A percentile compares a stretch with the other conserved stretches of the same genome.
Evolutionary conservation across 164 flowering plant genomes (phyloP).

Genomic region (Chimonanthus praecox): DNA sequence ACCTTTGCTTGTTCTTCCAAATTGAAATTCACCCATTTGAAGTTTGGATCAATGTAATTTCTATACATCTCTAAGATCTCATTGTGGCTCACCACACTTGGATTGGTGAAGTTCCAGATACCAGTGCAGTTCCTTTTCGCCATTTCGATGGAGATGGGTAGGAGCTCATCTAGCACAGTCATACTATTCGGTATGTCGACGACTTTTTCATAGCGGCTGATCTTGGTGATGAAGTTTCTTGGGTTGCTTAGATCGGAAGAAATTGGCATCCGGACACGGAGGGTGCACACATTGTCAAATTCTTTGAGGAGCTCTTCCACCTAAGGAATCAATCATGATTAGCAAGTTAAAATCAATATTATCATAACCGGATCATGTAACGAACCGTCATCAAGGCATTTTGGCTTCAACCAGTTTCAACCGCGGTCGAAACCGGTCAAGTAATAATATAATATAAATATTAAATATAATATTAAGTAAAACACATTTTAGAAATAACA

Average conservation of each 20-base stretch:
- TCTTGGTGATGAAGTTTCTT: constrained; percentile 26
- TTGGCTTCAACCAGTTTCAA: neutral
- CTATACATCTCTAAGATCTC: constrained; percentile 22
- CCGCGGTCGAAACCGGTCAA: too few species aligned
- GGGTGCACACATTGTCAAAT: constrained; percentile 28
- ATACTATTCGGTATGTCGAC: constrained; percentile 23
- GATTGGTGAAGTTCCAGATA: constrained; percentile 26
- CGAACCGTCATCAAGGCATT: neutral
- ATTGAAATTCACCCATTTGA: constrained; percentile 19
- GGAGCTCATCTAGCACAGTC: constrained; percentile 28
- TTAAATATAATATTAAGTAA: neutral
- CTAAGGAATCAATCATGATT: constrained; percentile 4
- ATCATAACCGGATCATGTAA: neutral
- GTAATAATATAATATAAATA: neutral
- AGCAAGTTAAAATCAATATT: neutral
- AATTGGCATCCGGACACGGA: constrained; percentile 28
- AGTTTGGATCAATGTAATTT: constrained; percentile 22
- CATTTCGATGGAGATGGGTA: constrained; percentile 29
- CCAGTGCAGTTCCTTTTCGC: constrained; percentile 25
- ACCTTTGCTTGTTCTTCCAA: constrained; percentile 24
- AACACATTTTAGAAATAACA: too few species aligned
- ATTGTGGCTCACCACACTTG: constrained; percentile 25
- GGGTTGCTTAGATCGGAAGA: constrained; percentile 27
- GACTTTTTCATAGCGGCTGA: constrained; percentile 20
- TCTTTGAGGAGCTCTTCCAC: constrained; percentile 25